Percentiles rank a stretch among this genome's conserved stretches.
Conservation (phyloP, 2,329 filamentous ascomycete genomes). For the Aspergillus pseudotamarii region DNA sequence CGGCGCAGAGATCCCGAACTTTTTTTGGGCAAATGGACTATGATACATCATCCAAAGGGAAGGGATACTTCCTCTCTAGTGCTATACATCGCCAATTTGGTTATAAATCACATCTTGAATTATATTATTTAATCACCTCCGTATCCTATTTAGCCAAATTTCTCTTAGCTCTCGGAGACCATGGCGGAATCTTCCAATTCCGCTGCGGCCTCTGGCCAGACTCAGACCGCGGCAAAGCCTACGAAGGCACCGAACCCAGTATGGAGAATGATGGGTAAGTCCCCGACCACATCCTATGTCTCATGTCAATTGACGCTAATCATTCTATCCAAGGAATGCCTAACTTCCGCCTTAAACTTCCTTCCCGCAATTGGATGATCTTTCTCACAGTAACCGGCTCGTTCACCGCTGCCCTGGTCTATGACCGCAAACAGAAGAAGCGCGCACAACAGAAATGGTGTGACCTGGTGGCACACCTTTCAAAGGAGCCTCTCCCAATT, state of each 20-base stretch:
- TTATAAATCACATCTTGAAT: not conserved
- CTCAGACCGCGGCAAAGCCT: slow-evolving; percentile 44
- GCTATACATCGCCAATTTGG: not conserved
- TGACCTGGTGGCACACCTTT: slow-evolving; percentile 79
- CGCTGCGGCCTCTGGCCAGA: slow-evolving; percentile 38
- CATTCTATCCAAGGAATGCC: slow-evolving; percentile 67
- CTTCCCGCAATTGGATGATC: slow-evolving; percentile 97
- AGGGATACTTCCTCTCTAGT: not conserved
- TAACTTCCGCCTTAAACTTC: slow-evolving; percentile 78
- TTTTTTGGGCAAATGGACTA: slow-evolving; percentile 7
- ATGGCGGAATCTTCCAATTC: slow-evolving; percentile 44
- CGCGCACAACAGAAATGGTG: slow-evolving; percentile 85
- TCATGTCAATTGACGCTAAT: slow-evolving; percentile 2
- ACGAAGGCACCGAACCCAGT: slow-evolving; percentile 65
- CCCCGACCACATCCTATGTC: not conserved
- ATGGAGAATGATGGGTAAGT: slow-evolving; percentile 68
- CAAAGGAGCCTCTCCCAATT: slow-evolving; percentile 72
- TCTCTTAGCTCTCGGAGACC: slow-evolving; percentile 7
- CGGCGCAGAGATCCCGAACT: slow-evolving; percentile 3
- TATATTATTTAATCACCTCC: not conserved
- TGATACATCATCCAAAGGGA: not conserved
- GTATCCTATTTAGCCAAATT: not conserved
- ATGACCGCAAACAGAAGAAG: slow-evolving; percentile 90
- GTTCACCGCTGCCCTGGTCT: slow-evolving; percentile 79
- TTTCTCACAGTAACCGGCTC: slow-evolving; percentile 80